phyloP scores from a whole-genome alignment of 2,329 filamentous ascomycete species.

The Colletotrichum tamarilloi region DNA sequence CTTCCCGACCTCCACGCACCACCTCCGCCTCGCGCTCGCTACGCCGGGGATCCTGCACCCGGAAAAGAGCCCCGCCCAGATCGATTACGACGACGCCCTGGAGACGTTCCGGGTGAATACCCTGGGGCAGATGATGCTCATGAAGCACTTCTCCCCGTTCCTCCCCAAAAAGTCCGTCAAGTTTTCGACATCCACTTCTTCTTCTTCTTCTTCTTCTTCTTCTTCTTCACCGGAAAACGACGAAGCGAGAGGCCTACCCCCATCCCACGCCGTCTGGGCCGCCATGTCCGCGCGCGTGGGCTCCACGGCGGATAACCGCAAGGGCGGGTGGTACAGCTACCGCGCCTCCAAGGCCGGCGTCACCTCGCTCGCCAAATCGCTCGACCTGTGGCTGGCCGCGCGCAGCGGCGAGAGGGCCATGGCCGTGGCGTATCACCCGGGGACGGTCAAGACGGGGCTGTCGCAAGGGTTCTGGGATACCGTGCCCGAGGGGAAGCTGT shows the following conservation, averaged over 20 bases:
- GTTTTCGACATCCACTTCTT: constrained; percentile 37
- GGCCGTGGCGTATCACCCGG: constrained; percentile 79
- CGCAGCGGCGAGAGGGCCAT: constrained; percentile 71
- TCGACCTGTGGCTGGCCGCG: constrained; percentile 73
- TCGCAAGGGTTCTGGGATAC: constrained; percentile 78
- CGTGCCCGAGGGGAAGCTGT: constrained; percentile 70
- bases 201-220: neutral
- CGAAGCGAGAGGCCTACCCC: constrained; percentile 34
- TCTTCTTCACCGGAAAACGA: neutral
- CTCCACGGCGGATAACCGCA: constrained; percentile 75
- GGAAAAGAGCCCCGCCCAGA: constrained; percentile 76
- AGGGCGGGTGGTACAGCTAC: constrained; percentile 87
- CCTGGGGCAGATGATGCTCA: constrained; percentile 78
- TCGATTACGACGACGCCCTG: constrained; percentile 71
- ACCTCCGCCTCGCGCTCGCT: constrained; percentile 76
- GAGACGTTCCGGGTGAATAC: constrained; percentile 79
- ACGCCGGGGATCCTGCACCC: constrained; percentile 79
- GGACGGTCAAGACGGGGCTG: constrained; percentile 81
- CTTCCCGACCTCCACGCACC: constrained; percentile 62
- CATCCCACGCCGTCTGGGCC: constrained; percentile 71
- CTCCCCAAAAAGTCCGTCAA: constrained; percentile 69
- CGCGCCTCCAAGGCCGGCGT: constrained; percentile 81
- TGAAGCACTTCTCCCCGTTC: constrained; percentile 79
- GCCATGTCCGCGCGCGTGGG: constrained; percentile 84
- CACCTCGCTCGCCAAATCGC: constrained; percentile 76